phyloP scores from a whole-genome alignment of 2,329 filamentous ascomycete genomes.

The Trichoderma hamatum region DNA sequence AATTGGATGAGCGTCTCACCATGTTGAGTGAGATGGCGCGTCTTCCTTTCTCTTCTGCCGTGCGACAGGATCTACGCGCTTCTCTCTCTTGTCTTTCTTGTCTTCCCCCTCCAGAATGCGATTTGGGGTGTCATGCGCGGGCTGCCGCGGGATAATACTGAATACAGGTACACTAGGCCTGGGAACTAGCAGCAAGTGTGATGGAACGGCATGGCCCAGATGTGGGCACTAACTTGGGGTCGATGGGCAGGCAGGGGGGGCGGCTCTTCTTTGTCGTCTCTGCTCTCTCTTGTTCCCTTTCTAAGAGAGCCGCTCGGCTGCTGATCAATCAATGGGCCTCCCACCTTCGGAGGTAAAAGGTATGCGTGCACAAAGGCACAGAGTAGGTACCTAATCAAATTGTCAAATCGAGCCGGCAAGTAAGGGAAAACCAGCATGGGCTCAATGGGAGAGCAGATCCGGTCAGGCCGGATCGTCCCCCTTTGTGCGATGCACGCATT shows the following conservation, averaged over 20 bases:
- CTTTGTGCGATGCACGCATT: not conserved
- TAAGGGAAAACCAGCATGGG: not conserved
- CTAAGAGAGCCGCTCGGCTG: slow-evolving; percentile 3
- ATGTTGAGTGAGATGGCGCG: slow-evolving; percentile 1
- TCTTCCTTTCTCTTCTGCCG: not conserved
- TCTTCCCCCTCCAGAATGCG: not conserved
- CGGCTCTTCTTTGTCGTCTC: not conserved
- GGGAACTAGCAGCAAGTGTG: not conserved
- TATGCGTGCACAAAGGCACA: too few relatives aligned
- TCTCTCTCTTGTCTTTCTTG: not conserved
- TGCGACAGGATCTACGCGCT: not conserved
- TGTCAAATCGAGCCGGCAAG: not conserved
- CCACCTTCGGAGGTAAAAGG: not conserved
- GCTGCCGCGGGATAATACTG: slow-evolving; percentile 20
- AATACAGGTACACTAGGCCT: not conserved
- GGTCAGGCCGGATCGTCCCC: slow-evolving; percentile 21
- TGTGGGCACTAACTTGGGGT: slow-evolving; percentile 16
- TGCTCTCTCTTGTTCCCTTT: not conserved
- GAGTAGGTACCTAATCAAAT: slow-evolving; percentile 5
- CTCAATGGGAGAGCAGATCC: slow-evolving; percentile 16
- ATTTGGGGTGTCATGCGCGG: slow-evolving; percentile 24
- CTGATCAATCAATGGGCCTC: slow-evolving; percentile 21
- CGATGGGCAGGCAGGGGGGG: not conserved
- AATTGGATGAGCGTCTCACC: slow-evolving; percentile 11
- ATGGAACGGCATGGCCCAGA: slow-evolving; percentile 13